phyloP scores from a whole-genome alignment of 2,329 filamentous ascomycete species.

The Calycina marina region DNA sequence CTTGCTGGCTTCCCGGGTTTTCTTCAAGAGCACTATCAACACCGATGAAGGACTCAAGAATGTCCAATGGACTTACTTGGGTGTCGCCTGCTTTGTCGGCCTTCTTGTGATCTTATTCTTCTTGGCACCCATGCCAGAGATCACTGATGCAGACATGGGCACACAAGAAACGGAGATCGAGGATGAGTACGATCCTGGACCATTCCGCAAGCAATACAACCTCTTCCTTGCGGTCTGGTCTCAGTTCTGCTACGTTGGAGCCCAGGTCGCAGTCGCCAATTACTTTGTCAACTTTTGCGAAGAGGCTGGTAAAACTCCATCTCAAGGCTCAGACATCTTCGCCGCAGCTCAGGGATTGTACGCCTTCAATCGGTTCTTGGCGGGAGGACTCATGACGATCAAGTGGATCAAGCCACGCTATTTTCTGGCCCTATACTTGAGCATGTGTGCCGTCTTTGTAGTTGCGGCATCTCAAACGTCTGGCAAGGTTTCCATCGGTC shows the following conservation, averaged over 20 bases:
- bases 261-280: slow-evolving; percentile 49
- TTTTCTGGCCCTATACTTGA: slow-evolving; percentile 54
- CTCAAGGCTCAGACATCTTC: slow-evolving; percentile 24
- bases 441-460: slow-evolving; percentile 41
- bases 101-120: slow-evolving; percentile 47
- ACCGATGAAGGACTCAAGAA: slow-evolving; percentile 29
- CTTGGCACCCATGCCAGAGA: slow-evolving; percentile 52
- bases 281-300: slow-evolving; percentile 63
- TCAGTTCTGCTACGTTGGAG: slow-evolving; percentile 67
- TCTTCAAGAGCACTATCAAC: slow-evolving; percentile 52
- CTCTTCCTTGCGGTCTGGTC: slow-evolving; percentile 63
- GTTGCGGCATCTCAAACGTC: slow-evolving; percentile 1
- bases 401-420: slow-evolving; percentile 40
- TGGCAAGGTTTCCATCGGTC: slow-evolving; percentile 25
- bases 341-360: slow-evolving; percentile 58
- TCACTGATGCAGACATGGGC: slow-evolving; percentile 58
- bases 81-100: slow-evolving; percentile 58
- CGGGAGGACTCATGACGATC: slow-evolving; percentile 51
- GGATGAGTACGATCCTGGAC: slow-evolving; percentile 35
- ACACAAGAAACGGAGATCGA: slow-evolving; percentile 34
- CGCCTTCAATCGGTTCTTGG: slow-evolving; percentile 56
- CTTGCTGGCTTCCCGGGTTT: slow-evolving; percentile 56
- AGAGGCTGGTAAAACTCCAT: slow-evolving; percentile 37
- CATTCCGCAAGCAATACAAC: slow-evolving; percentile 56
- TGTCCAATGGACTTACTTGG: slow-evolving; percentile 59